Conservation (phyloP, 371 early-diverging fungal species). For the Mortierella sp. region DNA sequence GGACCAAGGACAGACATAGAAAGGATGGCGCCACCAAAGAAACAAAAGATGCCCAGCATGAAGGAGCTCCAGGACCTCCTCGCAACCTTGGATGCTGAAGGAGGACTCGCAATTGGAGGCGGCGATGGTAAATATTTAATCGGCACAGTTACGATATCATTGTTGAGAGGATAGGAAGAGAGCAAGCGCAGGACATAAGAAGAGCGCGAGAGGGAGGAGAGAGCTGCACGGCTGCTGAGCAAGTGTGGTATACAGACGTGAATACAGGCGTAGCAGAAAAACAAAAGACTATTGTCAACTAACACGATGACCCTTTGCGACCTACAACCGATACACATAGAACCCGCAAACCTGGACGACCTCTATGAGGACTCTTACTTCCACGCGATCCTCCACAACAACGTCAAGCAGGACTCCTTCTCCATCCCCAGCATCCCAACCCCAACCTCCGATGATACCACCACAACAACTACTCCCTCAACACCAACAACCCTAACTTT, state of each 20-base stretch:
- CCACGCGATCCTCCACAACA: conserved; percentile 43
- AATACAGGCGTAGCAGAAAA: not conserved
- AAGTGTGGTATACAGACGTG: not conserved
- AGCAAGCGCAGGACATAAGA: not conserved
- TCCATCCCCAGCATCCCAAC: not conserved
- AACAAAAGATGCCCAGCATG: conserved; percentile 51
- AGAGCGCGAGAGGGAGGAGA: not conserved
- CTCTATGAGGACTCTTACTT: conserved; percentile 54
- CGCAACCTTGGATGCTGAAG: conserved; percentile 42
- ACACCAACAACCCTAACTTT: conserved; percentile 13
- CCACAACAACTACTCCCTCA: not conserved
- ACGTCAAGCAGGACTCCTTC: conserved; percentile 26
- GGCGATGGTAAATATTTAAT: conserved; percentile 16
- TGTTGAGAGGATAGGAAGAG: not conserved
- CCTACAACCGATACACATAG: conserved; percentile 5
- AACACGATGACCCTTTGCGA: not conserved
- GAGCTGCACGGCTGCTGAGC: not conserved
- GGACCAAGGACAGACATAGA: not conserved
- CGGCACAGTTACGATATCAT: too few relatives aligned
- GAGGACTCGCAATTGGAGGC: conserved; percentile 41
- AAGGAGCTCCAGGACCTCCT: conserved; percentile 48
- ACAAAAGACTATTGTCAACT: too few relatives aligned
- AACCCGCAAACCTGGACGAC: conserved; percentile 46
- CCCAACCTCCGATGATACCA: not conserved
- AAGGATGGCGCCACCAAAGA: conserved; percentile 45